Conservation (phyloP, 495 filamentous ascomycete genomes). For the Penicillium psychrofluorescens region DNA sequence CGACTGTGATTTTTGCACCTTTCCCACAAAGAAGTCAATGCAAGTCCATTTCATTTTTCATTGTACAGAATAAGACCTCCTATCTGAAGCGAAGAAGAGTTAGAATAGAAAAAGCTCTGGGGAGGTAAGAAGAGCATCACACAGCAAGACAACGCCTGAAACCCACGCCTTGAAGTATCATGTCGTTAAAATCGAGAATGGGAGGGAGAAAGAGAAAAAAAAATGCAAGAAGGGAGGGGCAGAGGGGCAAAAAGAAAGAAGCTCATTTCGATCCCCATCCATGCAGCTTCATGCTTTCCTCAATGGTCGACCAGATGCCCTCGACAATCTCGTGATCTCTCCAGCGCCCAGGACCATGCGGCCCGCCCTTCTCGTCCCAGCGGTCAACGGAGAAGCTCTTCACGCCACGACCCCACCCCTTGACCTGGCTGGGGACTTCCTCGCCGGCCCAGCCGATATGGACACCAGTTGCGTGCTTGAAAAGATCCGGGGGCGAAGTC, state of each 20-base stretch:
- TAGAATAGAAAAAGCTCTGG: neutral
- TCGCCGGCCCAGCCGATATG: constrained; percentile 93
- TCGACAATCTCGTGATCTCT: constrained; percentile 91
- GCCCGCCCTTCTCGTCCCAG: constrained; percentile 53
- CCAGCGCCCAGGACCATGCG: constrained; percentile 62
- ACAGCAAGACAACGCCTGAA: constrained; percentile 5
- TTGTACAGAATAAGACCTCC: neutral
- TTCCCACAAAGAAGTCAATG: too few relatives aligned
- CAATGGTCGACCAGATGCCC: constrained; percentile 83
- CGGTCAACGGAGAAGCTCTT: constrained; percentile 69
- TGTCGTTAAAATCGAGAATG: neutral
- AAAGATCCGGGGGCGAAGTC: constrained; percentile 81
- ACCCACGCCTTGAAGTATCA: constrained; percentile 4
- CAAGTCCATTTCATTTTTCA: neutral
- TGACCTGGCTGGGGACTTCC: constrained; percentile 64
- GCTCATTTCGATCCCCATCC: constrained; percentile 61
- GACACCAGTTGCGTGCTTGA: constrained; percentile 76
- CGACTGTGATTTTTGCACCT: too few relatives aligned
- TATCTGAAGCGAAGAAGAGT: neutral
- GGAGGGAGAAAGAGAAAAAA: constrained; percentile 4
- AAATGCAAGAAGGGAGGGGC: neutral
- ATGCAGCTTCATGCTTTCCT: constrained; percentile 76
- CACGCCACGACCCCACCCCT: constrained; percentile 79
- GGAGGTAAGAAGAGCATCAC: neutral
- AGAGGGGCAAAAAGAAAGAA: constrained; percentile 1